phyloP scores from a whole-genome alignment of 371 early-diverging fungal species.

The Actinomucor elegans region DNA sequence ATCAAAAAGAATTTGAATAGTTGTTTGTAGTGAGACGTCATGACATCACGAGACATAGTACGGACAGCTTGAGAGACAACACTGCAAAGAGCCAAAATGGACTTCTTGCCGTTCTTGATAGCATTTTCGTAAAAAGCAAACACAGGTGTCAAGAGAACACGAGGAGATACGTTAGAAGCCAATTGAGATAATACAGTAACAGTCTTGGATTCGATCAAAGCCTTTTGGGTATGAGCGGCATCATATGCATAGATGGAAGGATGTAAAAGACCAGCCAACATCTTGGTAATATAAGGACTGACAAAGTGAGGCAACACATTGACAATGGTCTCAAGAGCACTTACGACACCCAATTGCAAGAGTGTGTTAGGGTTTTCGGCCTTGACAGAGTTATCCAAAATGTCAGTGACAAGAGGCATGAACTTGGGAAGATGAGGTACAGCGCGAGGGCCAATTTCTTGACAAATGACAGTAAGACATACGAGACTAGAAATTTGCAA shows the following conservation, averaged over 20 bases:
- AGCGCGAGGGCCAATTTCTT: constrained; percentile 79
- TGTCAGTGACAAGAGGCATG: constrained; percentile 65
- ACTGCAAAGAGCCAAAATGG: constrained; percentile 55
- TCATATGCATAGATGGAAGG: constrained; percentile 55
- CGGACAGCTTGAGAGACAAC: constrained; percentile 66
- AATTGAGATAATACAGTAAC: constrained; percentile 51
- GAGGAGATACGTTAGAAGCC: constrained; percentile 65
- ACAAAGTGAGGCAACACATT: constrained; percentile 80
- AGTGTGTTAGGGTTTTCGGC: constrained; percentile 33
- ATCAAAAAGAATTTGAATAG: constrained; percentile 81
- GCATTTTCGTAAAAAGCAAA: constrained; percentile 62
- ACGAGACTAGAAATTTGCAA: constrained; percentile 74
- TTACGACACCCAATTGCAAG: constrained; percentile 65
- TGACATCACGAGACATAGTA: constrained; percentile 62
- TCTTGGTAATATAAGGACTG: constrained; percentile 72
- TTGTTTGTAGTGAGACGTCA: constrained; percentile 73
- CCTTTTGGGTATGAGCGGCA: constrained; percentile 37
- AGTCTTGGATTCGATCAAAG: constrained; percentile 51
- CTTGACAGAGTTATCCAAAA: constrained; percentile 33
- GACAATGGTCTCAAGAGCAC: constrained; percentile 72
- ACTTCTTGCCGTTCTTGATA: constrained; percentile 56
- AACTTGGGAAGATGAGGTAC: constrained; percentile 84
- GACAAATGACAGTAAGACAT: constrained; percentile 69
- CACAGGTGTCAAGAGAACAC: constrained; percentile 69
- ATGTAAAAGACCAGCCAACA: constrained; percentile 56